Evolutionary conservation across 2,329 filamentous ascomycete species (phyloP).

Genomic region (Scleromitrula shiraiana): DNA sequence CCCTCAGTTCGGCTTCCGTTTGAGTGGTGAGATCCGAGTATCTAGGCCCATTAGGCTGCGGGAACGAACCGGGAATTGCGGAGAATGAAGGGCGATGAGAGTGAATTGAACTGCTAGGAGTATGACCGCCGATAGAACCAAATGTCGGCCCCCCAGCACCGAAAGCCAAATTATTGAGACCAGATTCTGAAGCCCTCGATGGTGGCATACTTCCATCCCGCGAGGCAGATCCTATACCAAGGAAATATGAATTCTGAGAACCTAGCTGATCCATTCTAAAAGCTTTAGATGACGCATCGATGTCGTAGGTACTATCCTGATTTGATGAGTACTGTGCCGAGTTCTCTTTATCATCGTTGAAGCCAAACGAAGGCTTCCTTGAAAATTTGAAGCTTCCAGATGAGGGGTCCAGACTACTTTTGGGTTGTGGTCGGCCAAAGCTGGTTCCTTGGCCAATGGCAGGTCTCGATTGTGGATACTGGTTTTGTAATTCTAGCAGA

Average conservation of each 20-base stretch:
- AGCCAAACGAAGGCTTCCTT: conserved; percentile 23
- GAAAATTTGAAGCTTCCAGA: conserved; percentile 35
- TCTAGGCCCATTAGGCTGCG: conserved; percentile 36
- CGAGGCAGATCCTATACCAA: conserved; percentile 38
- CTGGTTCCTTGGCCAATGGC: conserved; percentile 36
- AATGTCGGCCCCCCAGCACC: conserved; percentile 17
- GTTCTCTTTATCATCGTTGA: conserved; percentile 28
- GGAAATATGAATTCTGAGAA: conserved; percentile 37
- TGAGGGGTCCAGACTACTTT: conserved; percentile 38
- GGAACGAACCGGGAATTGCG: conserved; percentile 40
- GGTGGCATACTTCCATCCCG: conserved; percentile 48
- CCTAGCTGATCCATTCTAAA: conserved; percentile 22
- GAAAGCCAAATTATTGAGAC: conserved; percentile 23
- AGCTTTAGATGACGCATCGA: conserved; percentile 18
- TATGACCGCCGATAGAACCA: conserved; percentile 31
- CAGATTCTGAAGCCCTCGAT: conserved; percentile 45
- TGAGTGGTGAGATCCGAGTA: conserved; percentile 20
- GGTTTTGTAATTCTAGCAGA: conserved; percentile 37
- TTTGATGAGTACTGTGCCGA: conserved; percentile 17
- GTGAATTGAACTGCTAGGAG: conserved; percentile 38
- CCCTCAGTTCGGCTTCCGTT: conserved; percentile 22
- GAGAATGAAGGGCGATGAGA: conserved; percentile 39
- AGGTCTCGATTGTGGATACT: conserved; percentile 35
- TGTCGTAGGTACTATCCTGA: conserved; percentile 19
- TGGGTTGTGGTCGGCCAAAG: conserved; percentile 30